Base-by-base conservation (phyloP, 768 basidiomycete species). In the Psilocybe cyanescens region DNA sequence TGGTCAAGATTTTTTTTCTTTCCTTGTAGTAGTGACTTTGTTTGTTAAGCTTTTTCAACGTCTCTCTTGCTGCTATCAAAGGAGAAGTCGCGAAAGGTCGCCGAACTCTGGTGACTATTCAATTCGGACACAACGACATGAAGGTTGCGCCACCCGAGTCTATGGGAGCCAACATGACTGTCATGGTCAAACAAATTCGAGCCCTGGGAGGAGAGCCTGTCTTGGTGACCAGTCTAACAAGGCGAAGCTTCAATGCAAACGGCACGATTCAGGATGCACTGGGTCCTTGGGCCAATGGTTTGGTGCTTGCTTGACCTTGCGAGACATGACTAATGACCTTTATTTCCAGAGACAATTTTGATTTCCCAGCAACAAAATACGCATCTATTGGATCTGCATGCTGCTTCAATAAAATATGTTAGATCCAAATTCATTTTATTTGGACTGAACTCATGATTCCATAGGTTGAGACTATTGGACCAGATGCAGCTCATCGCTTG, bases 61-160 rank as follows among this genome's bases (percentile, higher is more conserved):
- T 72, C 12, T 75, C 78, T n/a, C 62, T 79, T 28, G 72, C 68
- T 1, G 64, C 72, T 30, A 75, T 80, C 53, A 58, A 70, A 61
- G 66, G 62, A 17, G 74, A 79, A 65, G 71, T 80, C 7, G 72
- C 73, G 12, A 75, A 75, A 60, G 75, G 72, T 19, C 67, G 74
- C 19, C 65, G 74, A 24, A 78, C 76, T 1, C 62, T 75, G 16
- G 76, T 77, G 12, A 81, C 78, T 0, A 71, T 81, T 19, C 79
- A 79, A 54, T 81, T 81, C 49, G 79, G 79, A 0, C 79, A 80
- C 62, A 80, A 78, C 48, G 76, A 76, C 58, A 72, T 72, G 69
- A 76, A 77, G 60, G 77, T 81, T 49, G 78, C 77, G 0, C 73
- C 77, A 45, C 77, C 79, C 3, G 79, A 75, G 59, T 79, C 77